These are phyloP conservation scores for Botryotinia narcissicola DNA, from an alignment of 2,329 filamentous ascomycete genomes.

Conservation along the genomic window DNA sequence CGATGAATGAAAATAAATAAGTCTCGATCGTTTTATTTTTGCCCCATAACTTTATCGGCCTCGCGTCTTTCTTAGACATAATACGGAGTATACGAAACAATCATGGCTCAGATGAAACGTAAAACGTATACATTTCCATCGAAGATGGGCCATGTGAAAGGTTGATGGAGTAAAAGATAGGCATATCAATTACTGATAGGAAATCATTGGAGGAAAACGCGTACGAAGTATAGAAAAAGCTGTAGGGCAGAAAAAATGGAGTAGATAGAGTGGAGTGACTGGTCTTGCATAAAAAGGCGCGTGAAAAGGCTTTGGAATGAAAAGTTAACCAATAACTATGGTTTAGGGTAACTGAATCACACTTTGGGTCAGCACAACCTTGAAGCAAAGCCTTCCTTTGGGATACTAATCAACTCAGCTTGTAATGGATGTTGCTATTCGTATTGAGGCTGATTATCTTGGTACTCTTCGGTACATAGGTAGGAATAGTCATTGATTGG, in stretches of 20 bases:
- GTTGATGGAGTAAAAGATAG: neutral
- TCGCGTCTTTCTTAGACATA: constrained; percentile 7
- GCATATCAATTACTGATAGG: neutral
- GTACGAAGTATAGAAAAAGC: neutral
- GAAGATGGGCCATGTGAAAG: neutral
- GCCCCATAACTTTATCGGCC: constrained; percentile 8
- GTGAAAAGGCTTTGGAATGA: neutral
- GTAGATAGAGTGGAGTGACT: constrained; percentile 17
- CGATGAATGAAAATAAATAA: neutral
- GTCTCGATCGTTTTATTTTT: neutral
- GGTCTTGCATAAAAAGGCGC: constrained; percentile 17
- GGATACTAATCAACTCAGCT: constrained; percentile 18
- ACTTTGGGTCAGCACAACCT: constrained; percentile 13
- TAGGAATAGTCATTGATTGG: neutral
- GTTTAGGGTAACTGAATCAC: constrained; percentile 10
- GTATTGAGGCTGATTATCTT: constrained; percentile 23
- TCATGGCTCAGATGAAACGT: constrained; percentile 7
- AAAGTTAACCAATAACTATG: constrained; percentile 8
- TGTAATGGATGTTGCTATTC: constrained; percentile 23
- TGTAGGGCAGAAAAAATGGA: constrained; percentile 5
- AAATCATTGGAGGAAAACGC: neutral
- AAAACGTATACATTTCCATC: constrained; percentile 4
- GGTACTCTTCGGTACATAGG: neutral
- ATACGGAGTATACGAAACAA: constrained; percentile 5
- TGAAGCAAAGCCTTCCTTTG: constrained; percentile 4